phyloP scores from a whole-genome alignment of 768 basidiomycete species.

The Paxillus involutus region DNA sequence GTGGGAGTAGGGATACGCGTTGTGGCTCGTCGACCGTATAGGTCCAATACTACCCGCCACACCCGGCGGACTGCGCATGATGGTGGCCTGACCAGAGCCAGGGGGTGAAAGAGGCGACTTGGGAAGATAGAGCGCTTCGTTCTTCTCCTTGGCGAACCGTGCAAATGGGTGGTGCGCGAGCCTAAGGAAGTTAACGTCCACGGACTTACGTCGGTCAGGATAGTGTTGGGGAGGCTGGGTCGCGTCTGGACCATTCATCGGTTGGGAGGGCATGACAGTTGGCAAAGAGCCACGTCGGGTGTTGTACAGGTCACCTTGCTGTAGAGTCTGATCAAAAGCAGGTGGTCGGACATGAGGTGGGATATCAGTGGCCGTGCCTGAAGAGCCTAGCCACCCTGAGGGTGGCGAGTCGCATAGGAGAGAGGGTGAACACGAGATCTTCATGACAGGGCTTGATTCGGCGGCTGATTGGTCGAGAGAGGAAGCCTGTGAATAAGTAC shows the following conservation, averaged over 20 bases:
- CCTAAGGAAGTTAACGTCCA: conserved; percentile 46
- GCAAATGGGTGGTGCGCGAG: conserved; percentile 48
- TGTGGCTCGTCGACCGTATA: conserved; percentile 48
- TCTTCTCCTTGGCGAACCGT: conserved; percentile 32
- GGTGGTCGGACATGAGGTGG: conserved; percentile 25
- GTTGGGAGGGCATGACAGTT: conserved; percentile 32
- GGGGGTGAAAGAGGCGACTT: conserved; percentile 34
- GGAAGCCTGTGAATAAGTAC: conserved; percentile 2
- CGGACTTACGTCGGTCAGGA: conserved; percentile 38
- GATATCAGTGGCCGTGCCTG: conserved; percentile 28
- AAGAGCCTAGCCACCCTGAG: conserved; percentile 33
- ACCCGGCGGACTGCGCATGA: conserved; percentile 37
- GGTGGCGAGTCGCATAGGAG: conserved; percentile 8
- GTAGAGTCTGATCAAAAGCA: conserved; percentile 17
- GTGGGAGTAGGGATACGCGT: conserved; percentile 44
- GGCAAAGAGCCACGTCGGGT: conserved; percentile 59
- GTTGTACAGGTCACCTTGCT: conserved; percentile 35
- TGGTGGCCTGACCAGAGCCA: conserved; percentile 31
- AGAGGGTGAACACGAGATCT: conserved; percentile 23
- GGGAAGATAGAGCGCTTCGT: conserved; percentile 32
- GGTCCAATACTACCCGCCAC: conserved; percentile 30
- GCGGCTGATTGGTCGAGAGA: conserved; percentile 1
- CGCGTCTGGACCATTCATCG: conserved; percentile 26
- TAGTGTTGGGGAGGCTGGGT: conserved; percentile 32
- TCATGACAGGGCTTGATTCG: conserved; percentile 16